phyloP scores from a whole-genome alignment of 2,329 filamentous ascomycete genomes.

The Xylariales sp. region DNA sequence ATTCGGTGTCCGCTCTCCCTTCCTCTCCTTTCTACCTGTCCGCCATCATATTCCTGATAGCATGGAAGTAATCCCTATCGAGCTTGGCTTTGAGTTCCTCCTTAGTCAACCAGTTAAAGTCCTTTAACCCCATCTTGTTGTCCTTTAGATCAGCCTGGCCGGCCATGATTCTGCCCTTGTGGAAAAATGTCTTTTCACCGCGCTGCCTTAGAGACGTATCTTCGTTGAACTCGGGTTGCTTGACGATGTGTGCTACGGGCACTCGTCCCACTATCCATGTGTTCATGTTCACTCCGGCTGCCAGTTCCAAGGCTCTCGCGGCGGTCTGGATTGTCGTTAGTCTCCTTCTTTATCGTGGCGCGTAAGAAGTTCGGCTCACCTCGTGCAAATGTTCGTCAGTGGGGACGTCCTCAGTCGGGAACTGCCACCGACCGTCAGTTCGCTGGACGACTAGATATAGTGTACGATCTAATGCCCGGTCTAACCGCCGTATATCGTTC shows the following conservation, averaged over 20 bases:
- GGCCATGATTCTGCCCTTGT: constrained; percentile 96
- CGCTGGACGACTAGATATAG: constrained; percentile 88
- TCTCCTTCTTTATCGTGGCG: neutral
- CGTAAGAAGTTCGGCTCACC: constrained; percentile 64
- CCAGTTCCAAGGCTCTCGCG: constrained; percentile 78
- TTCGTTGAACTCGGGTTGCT: constrained; percentile 60
- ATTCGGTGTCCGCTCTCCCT: neutral
- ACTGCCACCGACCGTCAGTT: constrained; percentile 79
- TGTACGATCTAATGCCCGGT: constrained; percentile 82
- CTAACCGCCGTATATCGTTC: constrained; percentile 80
- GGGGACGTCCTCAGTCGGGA: constrained; percentile 78
- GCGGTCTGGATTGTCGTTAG: constrained; percentile 72
- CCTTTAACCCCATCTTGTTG: constrained; percentile 78
- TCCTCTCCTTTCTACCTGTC: constrained; percentile 66
- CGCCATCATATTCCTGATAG: constrained; percentile 84
- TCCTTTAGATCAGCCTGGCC: constrained; percentile 85
- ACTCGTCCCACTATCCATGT: constrained; percentile 95
- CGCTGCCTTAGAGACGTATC: constrained; percentile 57
- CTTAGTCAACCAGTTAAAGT: constrained; percentile 93
- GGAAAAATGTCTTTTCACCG: constrained; percentile 91
- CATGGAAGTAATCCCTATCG: constrained; percentile 74
- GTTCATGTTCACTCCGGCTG: constrained; percentile 95
- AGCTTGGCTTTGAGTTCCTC: constrained; percentile 83
- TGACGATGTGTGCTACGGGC: constrained; percentile 83
- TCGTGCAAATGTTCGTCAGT: constrained; percentile 82